Base-by-base conservation (phyloP, 495 filamentous ascomycete genomes). In the Talaromyces trachyspermus region DNA sequence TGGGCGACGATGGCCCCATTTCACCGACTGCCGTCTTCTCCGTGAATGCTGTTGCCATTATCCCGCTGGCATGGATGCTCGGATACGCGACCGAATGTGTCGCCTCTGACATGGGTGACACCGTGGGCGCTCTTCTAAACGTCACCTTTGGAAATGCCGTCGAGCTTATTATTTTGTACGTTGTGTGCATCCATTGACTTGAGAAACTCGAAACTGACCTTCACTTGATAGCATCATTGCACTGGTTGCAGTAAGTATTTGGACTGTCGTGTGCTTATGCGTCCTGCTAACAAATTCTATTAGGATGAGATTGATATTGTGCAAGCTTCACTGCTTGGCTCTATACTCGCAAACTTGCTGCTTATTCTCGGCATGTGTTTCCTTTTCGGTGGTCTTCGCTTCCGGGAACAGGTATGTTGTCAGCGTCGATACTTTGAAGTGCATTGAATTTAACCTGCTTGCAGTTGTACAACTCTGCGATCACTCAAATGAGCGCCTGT, bases 401-500 rank as follows among this genome's bases (percentile, higher is more conserved):
- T 83, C 64, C 84, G 81, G 50, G 89, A 95, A 72, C 89, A 91
- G 73, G 81, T 80, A 61, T 43, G 68, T 55, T 18, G 8, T 2
- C 20, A 9, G 20, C 5, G 36, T 12, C 10, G 17, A 30, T 10
- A 17, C 18, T 43, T 23, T 29, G 35, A 35, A 10, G 10, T 29
- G 29, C 58, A n/a, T n/a, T n/a, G n/a, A n/a, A n/a, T n/a, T n/a
- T 68, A 48, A 66, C 57, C 35, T 33, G n/a, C 26, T 3, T 41
- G 27, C 46, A 89, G 80, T 81, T 95, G 50, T 95, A 95, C 68
- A 95, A 95, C 64, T 92, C 80, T 65, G 94, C 87, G 19, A 86
- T 94, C 40, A 95, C 89, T 2, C 88, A 95, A 65, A 95, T 92
- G 86, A 95, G 89, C 57, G 88, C 89, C 22, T 94, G 87, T 67